A percentile compares a stretch with the other conserved stretches of the same genome.
phyloP scores from a whole-genome alignment of 2,329 filamentous ascomycete genomes.

The Aspergillus luchuensis region DNA sequence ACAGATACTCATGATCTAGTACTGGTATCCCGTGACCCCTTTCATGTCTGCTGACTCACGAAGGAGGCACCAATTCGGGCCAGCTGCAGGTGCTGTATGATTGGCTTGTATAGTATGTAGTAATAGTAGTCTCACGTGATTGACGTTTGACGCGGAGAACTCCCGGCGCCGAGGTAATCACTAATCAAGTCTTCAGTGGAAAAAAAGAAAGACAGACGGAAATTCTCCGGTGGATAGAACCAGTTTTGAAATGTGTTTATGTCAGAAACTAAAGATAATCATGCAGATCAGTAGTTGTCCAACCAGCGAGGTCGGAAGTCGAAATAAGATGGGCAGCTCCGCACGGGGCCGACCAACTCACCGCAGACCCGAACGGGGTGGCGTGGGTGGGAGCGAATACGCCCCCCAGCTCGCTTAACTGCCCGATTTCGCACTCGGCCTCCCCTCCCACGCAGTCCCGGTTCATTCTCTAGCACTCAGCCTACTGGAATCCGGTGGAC shows the following conservation, averaged over 20 bases:
- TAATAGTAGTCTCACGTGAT: not conserved
- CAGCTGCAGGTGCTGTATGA: not conserved
- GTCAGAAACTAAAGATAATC: not conserved
- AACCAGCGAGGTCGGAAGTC: conserved; percentile 5
- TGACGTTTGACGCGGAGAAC: not conserved
- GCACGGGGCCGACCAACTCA: conserved; percentile 18
- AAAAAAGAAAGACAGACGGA: too few species aligned
- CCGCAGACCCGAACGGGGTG: conserved; percentile 28
- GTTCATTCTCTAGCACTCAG: conserved; percentile 40
- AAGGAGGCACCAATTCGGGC: not conserved
- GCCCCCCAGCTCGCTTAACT: conserved; percentile 23
- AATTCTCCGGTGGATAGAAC: too few species aligned
- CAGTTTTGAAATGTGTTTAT: too few species aligned
- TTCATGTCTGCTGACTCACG: not conserved
- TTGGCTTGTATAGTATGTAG: not conserved
- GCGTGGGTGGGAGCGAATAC: conserved; percentile 32
- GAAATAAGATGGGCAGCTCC: conserved; percentile 15
- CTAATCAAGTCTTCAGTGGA: not conserved
- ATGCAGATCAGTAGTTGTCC: not conserved
- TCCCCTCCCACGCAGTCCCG: conserved; percentile 22
- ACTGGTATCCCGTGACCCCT: too few species aligned
- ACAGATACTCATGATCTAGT: too few species aligned
- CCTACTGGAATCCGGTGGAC: conserved; percentile 23
- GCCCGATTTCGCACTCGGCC: conserved; percentile 20
- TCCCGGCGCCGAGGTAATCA: not conserved